Base-by-base conservation (phyloP, 176 grass and related monocot genomes). In the Melocanna baccifera region DNA sequence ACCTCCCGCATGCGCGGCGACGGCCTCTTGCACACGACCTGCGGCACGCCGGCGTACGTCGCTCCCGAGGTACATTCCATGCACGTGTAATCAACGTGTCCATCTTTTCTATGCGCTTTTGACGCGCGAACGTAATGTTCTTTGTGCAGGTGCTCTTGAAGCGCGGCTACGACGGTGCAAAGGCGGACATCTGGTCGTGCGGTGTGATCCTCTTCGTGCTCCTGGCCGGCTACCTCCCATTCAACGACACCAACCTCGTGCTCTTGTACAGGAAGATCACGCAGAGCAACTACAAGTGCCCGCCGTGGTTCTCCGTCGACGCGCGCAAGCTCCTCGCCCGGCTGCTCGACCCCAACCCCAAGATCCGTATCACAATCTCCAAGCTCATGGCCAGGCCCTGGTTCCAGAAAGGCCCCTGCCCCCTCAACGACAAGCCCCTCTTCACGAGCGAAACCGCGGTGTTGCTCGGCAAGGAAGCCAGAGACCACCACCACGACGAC, bases 31-130 rank as follows among this genome's bases (percentile, higher is more conserved):
- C 95, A 95, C 87, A 98, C 95, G 6, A 91, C 92, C 12, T 98
- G 95, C 41, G 95, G 92, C 55, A 98, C 95, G 25, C 95, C 95
- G 36, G 89, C 92, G n/a, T 98, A 98, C 56, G 87, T 98, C 18
- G 95, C 95, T 19, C 95, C 95, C 52, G 95, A 89, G 88, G 86
- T 88, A 22, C 6, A 36, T 19, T 20, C 8, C 41, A 16, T 29
- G 16, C 47, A 12, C 5, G 18, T 74, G 18, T 2, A n/a, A 39
- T 36, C 8, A 25, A 59, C 62, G 30, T 62, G 9, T 20, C 12
- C 65, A 12, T 43, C 15, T 30, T 18, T 20, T 14, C 65, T 40
- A 36, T 36, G 42, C 62, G 42, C 47, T 34, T 4, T 30, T 42
- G 41, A 30, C 62, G 23, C 13, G 4, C 9, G 3, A 51, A 51